These are phyloP conservation scores for Colletotrichum cuscutae DNA, from an alignment of 2,329 filamentous ascomycete species.

Conservation along the genomic window DNA sequence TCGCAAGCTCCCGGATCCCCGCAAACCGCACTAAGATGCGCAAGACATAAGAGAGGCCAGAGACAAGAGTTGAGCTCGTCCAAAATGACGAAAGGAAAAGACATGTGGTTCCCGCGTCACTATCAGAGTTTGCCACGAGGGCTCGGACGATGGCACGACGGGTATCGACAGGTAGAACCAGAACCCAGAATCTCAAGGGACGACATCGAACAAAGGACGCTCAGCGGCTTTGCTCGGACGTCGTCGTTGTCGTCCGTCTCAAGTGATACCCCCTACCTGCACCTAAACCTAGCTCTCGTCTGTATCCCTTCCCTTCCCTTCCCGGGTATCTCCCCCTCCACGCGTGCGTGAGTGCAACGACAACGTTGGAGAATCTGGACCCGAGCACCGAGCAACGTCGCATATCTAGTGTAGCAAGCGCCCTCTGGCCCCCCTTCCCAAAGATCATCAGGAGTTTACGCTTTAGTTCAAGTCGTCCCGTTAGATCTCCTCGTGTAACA, in stretches of 20 bases:
- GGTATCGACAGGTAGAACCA: not conserved
- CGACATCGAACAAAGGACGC: not conserved
- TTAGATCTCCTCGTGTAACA: constrained; percentile 8
- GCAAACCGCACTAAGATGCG: not conserved
- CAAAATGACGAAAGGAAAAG: not conserved
- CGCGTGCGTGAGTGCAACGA: not conserved
- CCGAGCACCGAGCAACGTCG: not conserved
- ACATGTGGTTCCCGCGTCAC: not conserved
- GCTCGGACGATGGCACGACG: not conserved
- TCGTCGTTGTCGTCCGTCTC: not conserved
- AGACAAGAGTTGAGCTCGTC: not conserved
- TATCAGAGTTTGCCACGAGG: constrained; percentile 25
- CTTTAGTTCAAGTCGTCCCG: not conserved
- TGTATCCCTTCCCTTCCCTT: not conserved
- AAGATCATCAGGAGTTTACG: constrained; percentile 18
- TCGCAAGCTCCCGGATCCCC: not conserved
- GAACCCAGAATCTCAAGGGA: not conserved
- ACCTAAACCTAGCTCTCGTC: not conserved
- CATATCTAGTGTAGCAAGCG: not conserved
- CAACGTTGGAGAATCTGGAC: not conserved
- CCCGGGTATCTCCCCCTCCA: not conserved
- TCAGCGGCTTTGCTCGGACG: not conserved
- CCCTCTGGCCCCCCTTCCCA: not conserved
- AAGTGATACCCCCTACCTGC: not conserved
- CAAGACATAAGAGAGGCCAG: not conserved